These are phyloP conservation scores for Ploettnerulaceae sp. DNA, from an alignment of 2,329 filamentous ascomycete genomes.

Conservation along the genomic window DNA sequence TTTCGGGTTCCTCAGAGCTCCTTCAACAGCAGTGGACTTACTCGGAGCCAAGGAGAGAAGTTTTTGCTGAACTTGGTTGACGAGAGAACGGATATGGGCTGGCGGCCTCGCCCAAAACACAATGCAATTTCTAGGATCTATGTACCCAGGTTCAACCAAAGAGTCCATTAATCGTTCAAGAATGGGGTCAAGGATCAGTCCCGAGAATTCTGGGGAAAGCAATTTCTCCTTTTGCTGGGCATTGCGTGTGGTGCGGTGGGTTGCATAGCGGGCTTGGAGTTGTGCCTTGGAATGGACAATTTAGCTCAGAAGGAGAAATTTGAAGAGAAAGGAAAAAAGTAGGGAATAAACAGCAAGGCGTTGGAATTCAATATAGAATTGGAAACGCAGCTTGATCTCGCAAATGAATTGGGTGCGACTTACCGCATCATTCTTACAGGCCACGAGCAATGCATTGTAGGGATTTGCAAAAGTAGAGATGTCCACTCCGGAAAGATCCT, in stretches of 20 bases:
- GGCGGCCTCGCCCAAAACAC: constrained; percentile 87
- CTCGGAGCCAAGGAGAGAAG: constrained; percentile 62
- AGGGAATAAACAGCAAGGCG: too few species aligned
- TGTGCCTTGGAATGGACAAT: constrained; percentile 17
- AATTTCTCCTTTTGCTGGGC: constrained; percentile 70
- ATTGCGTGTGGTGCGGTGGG: constrained; percentile 72
- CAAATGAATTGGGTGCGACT: constrained; percentile 7
- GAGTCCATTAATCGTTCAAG: constrained; percentile 64
- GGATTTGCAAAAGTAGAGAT: constrained; percentile 29
- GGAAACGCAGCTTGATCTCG: too few species aligned
- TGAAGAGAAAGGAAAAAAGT: too few species aligned
- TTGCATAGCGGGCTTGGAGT: constrained; percentile 50
- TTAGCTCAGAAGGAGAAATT: too few species aligned
- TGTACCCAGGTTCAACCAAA: constrained; percentile 60
- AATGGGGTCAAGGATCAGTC: constrained; percentile 71
- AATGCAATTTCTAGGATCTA: constrained; percentile 74
- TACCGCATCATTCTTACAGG: constrained; percentile 33
- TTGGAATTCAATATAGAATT: too few species aligned
- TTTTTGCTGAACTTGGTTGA: constrained; percentile 62
- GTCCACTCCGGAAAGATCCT: constrained; percentile 34
- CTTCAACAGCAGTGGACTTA: constrained; percentile 37
- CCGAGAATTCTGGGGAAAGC: constrained; percentile 60
- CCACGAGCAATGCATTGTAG: constrained; percentile 34
- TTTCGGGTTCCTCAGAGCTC: not conserved
- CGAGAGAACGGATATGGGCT: constrained; percentile 61